Base-by-base conservation (phyloP, 305 asterid species). In the Striga hermonthica region DNA sequence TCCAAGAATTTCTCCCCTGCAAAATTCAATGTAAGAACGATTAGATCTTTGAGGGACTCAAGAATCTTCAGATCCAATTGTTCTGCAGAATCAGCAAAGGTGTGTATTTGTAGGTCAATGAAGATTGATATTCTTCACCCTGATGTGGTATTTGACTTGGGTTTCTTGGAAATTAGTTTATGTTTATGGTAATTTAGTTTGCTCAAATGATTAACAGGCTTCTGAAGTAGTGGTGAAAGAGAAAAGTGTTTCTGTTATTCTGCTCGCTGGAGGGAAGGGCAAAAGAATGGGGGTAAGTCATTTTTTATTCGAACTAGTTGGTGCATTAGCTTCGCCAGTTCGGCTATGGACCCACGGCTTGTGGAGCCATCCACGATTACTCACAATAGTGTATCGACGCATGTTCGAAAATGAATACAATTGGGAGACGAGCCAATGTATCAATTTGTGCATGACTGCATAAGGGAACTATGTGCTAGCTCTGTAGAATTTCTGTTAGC, bases 181-280 rank as follows among this genome's bases (percentile, higher is more conserved):
- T 73, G 60, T 6, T 35, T 16, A 38, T 65, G 67, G n/a, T 28
- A 14, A 55, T 55, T 10, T 11, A 4, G 10, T 53, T 6, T 15
- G 7, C 9, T 3, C 9, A 41, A 5, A n/a, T 67, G 59, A 8
- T 44, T 70, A 31, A 35, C 85, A 81, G 86, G 79, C 62, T 38
- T 47, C 79, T 61, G 81, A 76, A 54, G 75, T 53, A 31, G 80
- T 61, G 75, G 84, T 83, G 45, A 77, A 80, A 68, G 92, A 86
- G 82, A 90, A 75, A 34, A 83, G 97, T 68, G 97, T 87, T 22
- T 86, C 98, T 13, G 96, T 92, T 55, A 59, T 92, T 69, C 82
- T 92, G 72, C 96, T 92, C 70, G 96, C 98, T 10, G 98, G 98
- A 73, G 97, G 98, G 53, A 84, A 83, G 76, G 98, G 98, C 34